A percentile compares a stretch with the other conserved stretches of the same genome.
Conservation (phyloP, 805 yeast genomes). For the Lipomyces yamanashiensis region DNA sequence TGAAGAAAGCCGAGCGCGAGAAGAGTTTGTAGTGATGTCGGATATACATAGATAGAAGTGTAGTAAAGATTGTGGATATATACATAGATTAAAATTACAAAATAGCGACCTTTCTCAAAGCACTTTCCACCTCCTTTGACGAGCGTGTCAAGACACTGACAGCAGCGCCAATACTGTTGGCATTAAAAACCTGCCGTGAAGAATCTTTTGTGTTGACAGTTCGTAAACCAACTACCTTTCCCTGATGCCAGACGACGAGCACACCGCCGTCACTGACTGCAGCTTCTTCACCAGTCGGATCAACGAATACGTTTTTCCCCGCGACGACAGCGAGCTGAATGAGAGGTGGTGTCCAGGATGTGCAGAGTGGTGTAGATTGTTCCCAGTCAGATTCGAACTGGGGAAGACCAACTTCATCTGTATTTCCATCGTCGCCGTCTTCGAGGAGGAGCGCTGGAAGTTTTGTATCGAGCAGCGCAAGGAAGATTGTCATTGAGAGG, state of each 20-base stretch:
- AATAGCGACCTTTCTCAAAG: constrained; percentile 7
- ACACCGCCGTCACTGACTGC: constrained; percentile 86
- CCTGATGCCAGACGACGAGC: constrained; percentile 70
- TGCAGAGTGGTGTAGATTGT: constrained; percentile 54
- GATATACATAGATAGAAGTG: not conserved
- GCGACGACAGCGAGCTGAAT: constrained; percentile 76
- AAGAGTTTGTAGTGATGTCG: too few relatives aligned
- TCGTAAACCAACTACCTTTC: constrained; percentile 63
- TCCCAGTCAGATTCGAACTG: constrained; percentile 62
- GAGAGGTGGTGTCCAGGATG: constrained; percentile 68
- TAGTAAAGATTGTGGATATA: not conserved
- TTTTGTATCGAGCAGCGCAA: constrained; percentile 78
- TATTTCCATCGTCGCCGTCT: constrained; percentile 12
- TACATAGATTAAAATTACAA: not conserved
- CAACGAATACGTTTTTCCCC: constrained; percentile 71
- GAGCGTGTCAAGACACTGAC: constrained; percentile 18
- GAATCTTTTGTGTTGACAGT: constrained; percentile 25
- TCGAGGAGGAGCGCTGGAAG: constrained; percentile 26
- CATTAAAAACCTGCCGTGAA: constrained; percentile 24
- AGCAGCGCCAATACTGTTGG: constrained; percentile 11
- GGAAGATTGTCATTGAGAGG: constrained; percentile 75
- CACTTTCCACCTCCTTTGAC: constrained; percentile 23
- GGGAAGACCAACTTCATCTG: constrained; percentile 25
- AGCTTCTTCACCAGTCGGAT: constrained; percentile 88
- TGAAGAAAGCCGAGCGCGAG: constrained; percentile 64